Base-by-base conservation (phyloP, 2,329 filamentous ascomycete species). In the Pseudogymnoascus sp. region DNA sequence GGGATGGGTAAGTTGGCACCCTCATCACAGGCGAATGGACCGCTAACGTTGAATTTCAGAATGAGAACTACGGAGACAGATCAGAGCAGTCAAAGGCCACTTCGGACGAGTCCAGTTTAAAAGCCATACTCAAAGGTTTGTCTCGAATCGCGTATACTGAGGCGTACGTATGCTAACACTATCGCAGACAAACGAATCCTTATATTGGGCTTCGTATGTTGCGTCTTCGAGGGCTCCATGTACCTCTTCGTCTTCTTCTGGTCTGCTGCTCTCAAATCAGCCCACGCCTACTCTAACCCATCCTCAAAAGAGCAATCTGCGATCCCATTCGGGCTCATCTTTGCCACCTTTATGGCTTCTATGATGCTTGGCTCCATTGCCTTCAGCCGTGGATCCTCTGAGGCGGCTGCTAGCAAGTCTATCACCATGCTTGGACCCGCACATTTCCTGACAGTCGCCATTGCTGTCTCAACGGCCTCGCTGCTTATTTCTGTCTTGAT, bases 191-290 rank as follows among this genome's bases (percentile, higher is more conserved):
- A 77, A 43, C 77, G 79, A 2, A 79, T 86, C 62, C 70, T 83
- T 16, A 77, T 80, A 1, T 74, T 87, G 4, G 79, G 77, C 1
- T 72, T 85, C 45, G 78, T 80, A 2, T 81, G 82, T 3, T 84
- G 79, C 65, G 79, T 84, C 70, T 85, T 86, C 69, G 85, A 87
- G 73, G 83, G 83, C 19, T 79, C 82, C 28, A 83, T 86, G 77
- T 86, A 86, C 69, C 77, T 87, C 10, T 86, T 86, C 69, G 81
- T 87, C 64, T 86, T 85, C 72, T 85, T 85, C 75, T 86, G 84
- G 80, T 81, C 83, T 0, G 80, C 82, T 1, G 79, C 82, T 2
- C 74, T 87, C n/a, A 80, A 77, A 65, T 75, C 76, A 13, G 75
- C 77, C 10, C 76, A 77, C 43, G 78, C 80, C 64, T 79, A 81